Percentiles rank a stretch among this genome's conserved stretches.
Conservation (phyloP, 257 asterid species). For the Cruciata laevipes region DNA sequence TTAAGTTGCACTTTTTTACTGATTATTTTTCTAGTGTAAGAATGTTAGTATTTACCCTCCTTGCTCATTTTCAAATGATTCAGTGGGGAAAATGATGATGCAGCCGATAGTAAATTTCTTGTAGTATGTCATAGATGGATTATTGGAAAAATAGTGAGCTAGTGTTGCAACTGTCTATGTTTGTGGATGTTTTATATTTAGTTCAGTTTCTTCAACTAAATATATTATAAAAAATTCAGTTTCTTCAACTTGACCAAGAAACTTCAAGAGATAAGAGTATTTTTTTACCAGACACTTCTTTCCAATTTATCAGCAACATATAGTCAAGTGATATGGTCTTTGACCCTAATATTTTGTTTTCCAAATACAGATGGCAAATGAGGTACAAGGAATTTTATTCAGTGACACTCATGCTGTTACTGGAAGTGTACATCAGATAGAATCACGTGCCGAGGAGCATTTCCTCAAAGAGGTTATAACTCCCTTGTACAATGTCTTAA, state of each 20-base stretch:
- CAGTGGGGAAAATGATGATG: neutral
- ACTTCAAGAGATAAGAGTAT: neutral
- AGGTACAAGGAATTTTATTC: constrained; percentile 54
- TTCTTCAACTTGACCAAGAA: neutral
- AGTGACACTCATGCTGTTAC: constrained; percentile 57
- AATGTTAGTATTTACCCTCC: neutral
- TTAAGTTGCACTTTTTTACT: neutral
- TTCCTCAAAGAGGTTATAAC: constrained; percentile 79
- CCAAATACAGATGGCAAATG: constrained; percentile 71
- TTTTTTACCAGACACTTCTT: neutral
- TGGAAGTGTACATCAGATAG: constrained; percentile 53
- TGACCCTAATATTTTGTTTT: constrained; percentile 15
- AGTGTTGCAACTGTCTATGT: neutral
- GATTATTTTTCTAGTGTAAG: neutral
- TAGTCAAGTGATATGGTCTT: too few species aligned
- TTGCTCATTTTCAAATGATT: neutral
- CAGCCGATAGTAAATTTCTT: neutral
- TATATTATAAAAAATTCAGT: too few species aligned
- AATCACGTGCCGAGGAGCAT: constrained; percentile 59
- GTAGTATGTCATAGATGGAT: neutral
- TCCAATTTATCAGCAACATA: neutral
- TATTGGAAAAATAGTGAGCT: neutral
- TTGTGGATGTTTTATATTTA: neutral
- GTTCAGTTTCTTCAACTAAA: neutral
- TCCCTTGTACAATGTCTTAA: constrained; percentile 80